Percentiles rank a stretch among this genome's conserved stretches.
Evolutionary conservation across 2,329 filamentous ascomycete genomes (phyloP).

Genomic region (Aspergillaceae sp.): DNA sequence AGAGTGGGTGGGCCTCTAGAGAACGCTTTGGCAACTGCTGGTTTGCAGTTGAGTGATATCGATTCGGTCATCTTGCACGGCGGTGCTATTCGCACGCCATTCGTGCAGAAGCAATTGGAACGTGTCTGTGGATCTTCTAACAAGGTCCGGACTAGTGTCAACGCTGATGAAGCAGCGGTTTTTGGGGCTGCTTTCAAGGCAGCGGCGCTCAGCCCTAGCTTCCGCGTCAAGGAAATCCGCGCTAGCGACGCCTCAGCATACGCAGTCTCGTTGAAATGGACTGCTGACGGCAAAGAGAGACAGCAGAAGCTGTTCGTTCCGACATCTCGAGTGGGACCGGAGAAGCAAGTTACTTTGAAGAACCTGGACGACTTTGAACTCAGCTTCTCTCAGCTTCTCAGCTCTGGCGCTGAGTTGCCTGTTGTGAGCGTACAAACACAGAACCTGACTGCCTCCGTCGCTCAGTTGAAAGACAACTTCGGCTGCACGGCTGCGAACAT

Average conservation of each 20-base stretch:
- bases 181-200: conserved; percentile 94
- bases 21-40: conserved; percentile 64
- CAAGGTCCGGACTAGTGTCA: conserved; percentile 88
- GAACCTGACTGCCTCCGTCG: conserved; percentile 79
- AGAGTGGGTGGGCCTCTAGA: conserved; percentile 63
- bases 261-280: conserved; percentile 67
- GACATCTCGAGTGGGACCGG: conserved; percentile 63
- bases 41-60: conserved; percentile 64
- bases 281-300: conserved; percentile 59
- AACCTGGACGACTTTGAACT: conserved; percentile 75
- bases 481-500: conserved; percentile 70
- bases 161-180: conserved; percentile 91
- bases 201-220: conserved; percentile 83
- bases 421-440: conserved; percentile 62
- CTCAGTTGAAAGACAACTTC: conserved; percentile 67
- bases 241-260: conserved; percentile 70
- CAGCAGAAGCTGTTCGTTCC: conserved; percentile 78
- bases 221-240: conserved; percentile 95
- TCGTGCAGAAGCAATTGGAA: conserved; percentile 82
- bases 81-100: conserved; percentile 79
- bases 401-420: conserved; percentile 37
- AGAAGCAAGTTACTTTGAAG: conserved; percentile 77
- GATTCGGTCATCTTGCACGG: conserved; percentile 91
- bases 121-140: conserved; percentile 56
- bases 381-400: conserved; percentile 66